A percentile compares a stretch with the other conserved stretches of the same genome.
Conservation (phyloP, 805 yeast species). For the Cyberlindnera mycetangii region DNA sequence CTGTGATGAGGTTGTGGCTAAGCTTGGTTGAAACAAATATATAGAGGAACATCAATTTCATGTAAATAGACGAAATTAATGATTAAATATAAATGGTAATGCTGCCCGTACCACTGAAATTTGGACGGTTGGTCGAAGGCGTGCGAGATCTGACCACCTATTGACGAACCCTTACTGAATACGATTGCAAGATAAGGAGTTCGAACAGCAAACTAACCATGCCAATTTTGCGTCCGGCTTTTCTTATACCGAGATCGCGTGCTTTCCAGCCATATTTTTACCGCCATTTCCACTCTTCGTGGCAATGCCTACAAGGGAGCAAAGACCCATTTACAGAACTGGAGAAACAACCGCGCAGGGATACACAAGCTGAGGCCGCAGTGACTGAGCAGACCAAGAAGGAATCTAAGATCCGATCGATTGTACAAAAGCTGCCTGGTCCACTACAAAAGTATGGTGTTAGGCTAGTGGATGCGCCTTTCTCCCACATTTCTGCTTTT, state of each 20-base stretch:
- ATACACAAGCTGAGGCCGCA: neutral
- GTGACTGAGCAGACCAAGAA: constrained; percentile 2
- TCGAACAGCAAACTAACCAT: too few species aligned
- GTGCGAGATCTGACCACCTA: too few species aligned
- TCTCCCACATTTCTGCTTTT: constrained; percentile 61
- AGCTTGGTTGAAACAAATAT: neutral
- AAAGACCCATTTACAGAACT: constrained; percentile 15
- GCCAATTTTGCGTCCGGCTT: neutral
- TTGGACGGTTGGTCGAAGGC: too few species aligned
- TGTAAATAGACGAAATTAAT: neutral
- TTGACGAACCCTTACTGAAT: too few species aligned
- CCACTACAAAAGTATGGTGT: constrained; percentile 48
- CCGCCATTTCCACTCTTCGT: constrained; percentile 1
- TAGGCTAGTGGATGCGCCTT: constrained; percentile 52
- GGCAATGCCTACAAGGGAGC: neutral
- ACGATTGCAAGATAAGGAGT: too few species aligned
- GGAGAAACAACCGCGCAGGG: constrained; percentile 12
- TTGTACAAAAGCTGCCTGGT: constrained; percentile 45
- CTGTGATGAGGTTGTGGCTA: constrained; percentile 45
- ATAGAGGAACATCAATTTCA: neutral
- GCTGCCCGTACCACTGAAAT: neutral
- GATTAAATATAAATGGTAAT: neutral
- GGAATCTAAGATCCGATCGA: constrained; percentile 9
- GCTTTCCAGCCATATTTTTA: neutral
- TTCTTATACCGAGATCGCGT: neutral